Percentiles rank a stretch among this genome's conserved stretches.
phyloP scores from a whole-genome alignment of 2,329 filamentous ascomycete species.

The Aciculosporium take region DNA sequence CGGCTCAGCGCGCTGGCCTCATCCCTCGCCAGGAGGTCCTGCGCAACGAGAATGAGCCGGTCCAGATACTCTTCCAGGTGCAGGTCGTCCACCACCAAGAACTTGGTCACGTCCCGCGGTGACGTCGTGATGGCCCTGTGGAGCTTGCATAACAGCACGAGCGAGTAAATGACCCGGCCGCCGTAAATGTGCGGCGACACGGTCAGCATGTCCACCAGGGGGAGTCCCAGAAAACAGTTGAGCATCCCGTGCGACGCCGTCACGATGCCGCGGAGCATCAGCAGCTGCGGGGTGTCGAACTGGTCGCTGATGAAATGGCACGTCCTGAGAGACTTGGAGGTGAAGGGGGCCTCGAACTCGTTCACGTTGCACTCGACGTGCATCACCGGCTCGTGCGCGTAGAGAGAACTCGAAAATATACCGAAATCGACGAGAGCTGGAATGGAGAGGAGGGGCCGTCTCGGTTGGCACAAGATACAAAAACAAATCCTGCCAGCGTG shows the following conservation, averaged over 20 bases:
- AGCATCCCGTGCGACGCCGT: constrained; percentile 2
- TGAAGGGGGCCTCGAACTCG: constrained; percentile 4
- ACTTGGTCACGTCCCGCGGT: background rate
- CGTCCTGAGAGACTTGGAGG: background rate
- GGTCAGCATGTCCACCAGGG: background rate
- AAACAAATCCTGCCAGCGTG: too few species aligned
- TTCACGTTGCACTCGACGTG: constrained; percentile 2
- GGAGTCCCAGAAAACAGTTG: constrained; percentile 1
- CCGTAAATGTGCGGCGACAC: constrained; percentile 5
- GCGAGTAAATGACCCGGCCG: constrained; percentile 2
- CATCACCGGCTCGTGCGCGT: constrained; percentile 3
- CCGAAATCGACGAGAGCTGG: constrained; percentile 3
- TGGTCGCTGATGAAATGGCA: constrained; percentile 2
- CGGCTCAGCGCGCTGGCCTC: background rate
- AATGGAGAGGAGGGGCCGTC: background rate
- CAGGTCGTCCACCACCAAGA: constrained; percentile 1
- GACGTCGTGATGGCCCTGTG: background rate
- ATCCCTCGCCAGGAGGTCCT: constrained; percentile 1
- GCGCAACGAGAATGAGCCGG: background rate
- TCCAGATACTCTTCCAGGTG: constrained; percentile 2
- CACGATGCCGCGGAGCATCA: constrained; percentile 2
- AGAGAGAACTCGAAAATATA: background rate
- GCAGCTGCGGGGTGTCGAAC: background rate
- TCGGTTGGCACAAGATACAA: too few species aligned
- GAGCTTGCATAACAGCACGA: constrained; percentile 4